These are phyloP conservation scores for Phyllostachys edulis DNA, from an alignment of 176 grass and related monocot genomes.

Conservation along the genomic window DNA sequence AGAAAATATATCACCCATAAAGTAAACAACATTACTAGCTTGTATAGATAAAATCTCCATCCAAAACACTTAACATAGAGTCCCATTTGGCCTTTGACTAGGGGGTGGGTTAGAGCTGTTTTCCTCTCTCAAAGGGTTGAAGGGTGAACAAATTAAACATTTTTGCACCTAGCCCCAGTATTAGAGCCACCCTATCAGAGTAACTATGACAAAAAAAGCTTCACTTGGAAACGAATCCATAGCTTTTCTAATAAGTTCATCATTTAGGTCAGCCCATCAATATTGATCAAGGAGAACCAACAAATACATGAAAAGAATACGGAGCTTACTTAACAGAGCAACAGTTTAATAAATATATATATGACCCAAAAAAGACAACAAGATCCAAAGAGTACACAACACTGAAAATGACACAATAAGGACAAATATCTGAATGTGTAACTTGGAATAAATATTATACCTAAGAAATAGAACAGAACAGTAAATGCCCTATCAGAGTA, in stretches of 20 bases:
- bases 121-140: not conserved
- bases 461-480: not conserved
- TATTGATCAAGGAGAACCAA: not conserved
- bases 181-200: conserved; percentile 40
- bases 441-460: not conserved
- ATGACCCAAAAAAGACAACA: not conserved
- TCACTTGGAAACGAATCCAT: conserved; percentile 47
- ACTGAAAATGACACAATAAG: not conserved
- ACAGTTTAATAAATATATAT: too few relatives aligned
- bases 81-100: not conserved
- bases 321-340: not conserved
- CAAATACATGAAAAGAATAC: not conserved
- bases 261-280: conserved; percentile 9
- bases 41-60: not conserved
- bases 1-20: not conserved
- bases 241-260: conserved; percentile 36
- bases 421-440: not conserved
- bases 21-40: not conserved
- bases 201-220: conserved; percentile 54
- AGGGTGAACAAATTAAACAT: not conserved
- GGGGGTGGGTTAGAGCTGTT: not conserved
- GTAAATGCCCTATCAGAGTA: conserved; percentile 55
- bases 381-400: not conserved
- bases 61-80: not conserved
- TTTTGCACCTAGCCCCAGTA: not conserved